A percentile compares a stretch with the other conserved stretches of the same genome.
These are phyloP conservation scores for Elsinoe australis DNA, from an alignment of 2,329 filamentous ascomycete species.

Conservation along the genomic window DNA sequence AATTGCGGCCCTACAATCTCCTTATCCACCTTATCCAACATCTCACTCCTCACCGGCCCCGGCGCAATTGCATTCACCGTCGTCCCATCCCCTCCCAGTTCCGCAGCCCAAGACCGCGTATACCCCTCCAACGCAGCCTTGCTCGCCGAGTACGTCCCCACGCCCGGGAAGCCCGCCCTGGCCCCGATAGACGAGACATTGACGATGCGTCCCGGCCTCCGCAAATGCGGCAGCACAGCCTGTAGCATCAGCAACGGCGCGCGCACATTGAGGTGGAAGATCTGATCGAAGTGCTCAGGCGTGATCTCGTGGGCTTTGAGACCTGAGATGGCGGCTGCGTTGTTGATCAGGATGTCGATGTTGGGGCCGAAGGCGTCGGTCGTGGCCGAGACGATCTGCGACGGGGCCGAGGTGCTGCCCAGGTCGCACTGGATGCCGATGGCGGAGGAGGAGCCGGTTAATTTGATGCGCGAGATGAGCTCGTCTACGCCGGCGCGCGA, in stretches of 20 bases:
- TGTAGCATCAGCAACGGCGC: slow-evolving; percentile 49
- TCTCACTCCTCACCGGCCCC: slow-evolving; percentile 52
- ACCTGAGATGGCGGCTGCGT: slow-evolving; percentile 21
- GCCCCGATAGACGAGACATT: slow-evolving; percentile 52
- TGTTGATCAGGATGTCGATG: slow-evolving; percentile 41
- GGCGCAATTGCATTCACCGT: slow-evolving; percentile 38
- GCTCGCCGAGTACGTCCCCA: slow-evolving; percentile 48
- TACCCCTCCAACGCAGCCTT: slow-evolving; percentile 56
- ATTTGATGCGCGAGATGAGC: neutral
- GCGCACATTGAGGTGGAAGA: slow-evolving; percentile 53
- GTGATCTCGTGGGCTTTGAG: slow-evolving; percentile 36
- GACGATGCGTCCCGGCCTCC: slow-evolving; percentile 45
- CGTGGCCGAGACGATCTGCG: slow-evolving; percentile 34
- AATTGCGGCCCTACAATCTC: slow-evolving; percentile 45
- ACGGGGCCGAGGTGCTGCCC: slow-evolving; percentile 28
- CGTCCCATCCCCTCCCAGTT: slow-evolving; percentile 49
- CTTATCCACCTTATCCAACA: slow-evolving; percentile 47
- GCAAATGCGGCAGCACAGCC: slow-evolving; percentile 46
- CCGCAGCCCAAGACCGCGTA: slow-evolving; percentile 52
- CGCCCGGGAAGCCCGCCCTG: slow-evolving; percentile 38
- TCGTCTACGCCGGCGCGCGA: neutral
- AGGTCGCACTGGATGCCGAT: slow-evolving; percentile 38
- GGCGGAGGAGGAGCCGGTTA: slow-evolving; percentile 32
- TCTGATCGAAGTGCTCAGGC: slow-evolving; percentile 43
- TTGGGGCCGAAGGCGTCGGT: slow-evolving; percentile 32